Percentiles rank a stretch among this genome's conserved stretches.
Evolutionary conservation across 257 asterid genomes (phyloP).

Genomic region (Jacaranda mimosifolia): DNA sequence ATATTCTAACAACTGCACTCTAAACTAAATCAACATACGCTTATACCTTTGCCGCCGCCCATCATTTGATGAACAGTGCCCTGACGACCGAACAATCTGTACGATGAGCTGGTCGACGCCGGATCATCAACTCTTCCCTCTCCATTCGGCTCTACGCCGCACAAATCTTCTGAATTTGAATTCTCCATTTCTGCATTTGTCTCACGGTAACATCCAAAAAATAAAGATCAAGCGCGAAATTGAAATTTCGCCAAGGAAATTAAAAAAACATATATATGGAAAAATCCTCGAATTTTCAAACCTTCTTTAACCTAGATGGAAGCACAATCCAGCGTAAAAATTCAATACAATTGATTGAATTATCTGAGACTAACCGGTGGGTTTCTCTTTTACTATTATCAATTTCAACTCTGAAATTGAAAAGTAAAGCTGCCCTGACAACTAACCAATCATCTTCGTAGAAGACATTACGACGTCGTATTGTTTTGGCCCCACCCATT

Average conservation of each 20-base stretch:
- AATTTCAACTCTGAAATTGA: slow-evolving; percentile 17
- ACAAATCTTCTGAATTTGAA: slow-evolving; percentile 61
- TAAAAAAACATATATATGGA: not conserved
- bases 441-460: slow-evolving; percentile 16
- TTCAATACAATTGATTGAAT: not conserved
- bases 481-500: not conserved
- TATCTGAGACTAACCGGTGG: not conserved
- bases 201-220: not conserved
- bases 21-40: not conserved
- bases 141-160: slow-evolving; percentile 56
- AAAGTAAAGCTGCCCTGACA: slow-evolving; percentile 31
- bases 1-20: slow-evolving; percentile 11
- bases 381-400: not conserved
- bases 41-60: slow-evolving; percentile 84
- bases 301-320: slow-evolving; percentile 11
- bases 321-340: not conserved
- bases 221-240: not conserved
- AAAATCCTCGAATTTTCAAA: not conserved
- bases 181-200: slow-evolving; percentile 62
- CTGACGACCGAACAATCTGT: slow-evolving; percentile 61
- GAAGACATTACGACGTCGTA: not conserved
- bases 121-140: slow-evolving; percentile 57
- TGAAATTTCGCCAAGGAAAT: slow-evolving; percentile 21
- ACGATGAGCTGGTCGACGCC: slow-evolving; percentile 61
- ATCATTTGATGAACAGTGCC: slow-evolving; percentile 71